These are phyloP conservation scores for Pythium utonaiense DNA, from an alignment of 352 stramenopile species.

Conservation along the genomic window DNA sequence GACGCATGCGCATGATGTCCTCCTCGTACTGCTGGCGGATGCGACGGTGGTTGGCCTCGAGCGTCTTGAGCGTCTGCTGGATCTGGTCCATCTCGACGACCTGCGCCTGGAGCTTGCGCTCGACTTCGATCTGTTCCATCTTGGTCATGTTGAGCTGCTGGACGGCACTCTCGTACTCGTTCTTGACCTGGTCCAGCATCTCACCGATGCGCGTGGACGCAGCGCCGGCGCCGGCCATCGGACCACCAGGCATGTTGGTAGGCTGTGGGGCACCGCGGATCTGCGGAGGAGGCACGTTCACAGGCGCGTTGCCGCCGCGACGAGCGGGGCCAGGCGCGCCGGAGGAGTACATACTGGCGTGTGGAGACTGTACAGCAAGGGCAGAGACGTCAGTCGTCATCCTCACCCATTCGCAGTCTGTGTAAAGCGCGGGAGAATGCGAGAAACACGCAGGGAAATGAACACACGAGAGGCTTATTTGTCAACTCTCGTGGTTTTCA, in stretches of 20 bases:
- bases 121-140: conserved; percentile 86
- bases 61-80: conserved; percentile 80
- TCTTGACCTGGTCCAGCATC: conserved; percentile 84
- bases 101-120: conserved; percentile 85
- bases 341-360: conserved; percentile 60
- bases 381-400: not conserved
- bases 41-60: conserved; percentile 76
- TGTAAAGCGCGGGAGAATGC: not conserved
- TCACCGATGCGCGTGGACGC: conserved; percentile 60
- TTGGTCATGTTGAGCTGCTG: conserved; percentile 87
- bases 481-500: not conserved
- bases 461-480: no score
- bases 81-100: conserved; percentile 88
- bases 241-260: conserved; percentile 28
- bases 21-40: conserved; percentile 86
- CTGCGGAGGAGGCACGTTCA: conserved; percentile 55
- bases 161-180: conserved; percentile 76
- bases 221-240: conserved; percentile 44
- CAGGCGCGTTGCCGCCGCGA: conserved; percentile 56
- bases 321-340: conserved; percentile 54
- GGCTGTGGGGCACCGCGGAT: conserved; percentile 53
- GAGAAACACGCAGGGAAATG: not conserved
- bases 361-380: not conserved
- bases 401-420: not conserved
- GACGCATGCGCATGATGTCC: conserved; percentile 78